Evolutionary conservation across 305 asterid genomes (phyloP).

Genomic region (Fraxinus greggii): DNA sequence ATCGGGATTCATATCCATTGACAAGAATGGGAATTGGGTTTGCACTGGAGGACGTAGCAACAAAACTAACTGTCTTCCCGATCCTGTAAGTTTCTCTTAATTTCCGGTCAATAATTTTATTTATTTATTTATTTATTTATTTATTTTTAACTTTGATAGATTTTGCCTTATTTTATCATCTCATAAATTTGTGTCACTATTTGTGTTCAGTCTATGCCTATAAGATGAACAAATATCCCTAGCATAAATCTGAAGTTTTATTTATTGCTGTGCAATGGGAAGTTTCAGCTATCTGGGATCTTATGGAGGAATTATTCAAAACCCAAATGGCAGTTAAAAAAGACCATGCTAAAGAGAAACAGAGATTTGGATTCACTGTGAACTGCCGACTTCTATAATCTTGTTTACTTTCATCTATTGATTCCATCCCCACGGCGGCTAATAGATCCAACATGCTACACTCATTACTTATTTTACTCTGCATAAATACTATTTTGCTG

Average conservation of each 20-base stretch:
- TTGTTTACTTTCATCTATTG: background rate
- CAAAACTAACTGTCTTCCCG: constrained; percentile 39
- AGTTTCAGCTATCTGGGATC: background rate
- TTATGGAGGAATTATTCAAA: background rate
- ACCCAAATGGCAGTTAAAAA: background rate
- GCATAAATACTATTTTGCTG: background rate
- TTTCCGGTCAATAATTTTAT: background rate
- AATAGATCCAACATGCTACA: background rate
- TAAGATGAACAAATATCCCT: background rate
- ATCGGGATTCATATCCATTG: constrained; percentile 51
- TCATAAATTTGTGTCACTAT: background rate
- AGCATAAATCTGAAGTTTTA: background rate
- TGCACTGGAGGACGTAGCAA: constrained; percentile 39
- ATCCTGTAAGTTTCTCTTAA: constrained; percentile 47
- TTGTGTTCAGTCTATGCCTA: background rate
- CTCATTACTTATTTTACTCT: background rate
- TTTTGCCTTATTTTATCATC: too few species aligned
- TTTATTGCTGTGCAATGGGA: background rate
- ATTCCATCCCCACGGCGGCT: background rate
- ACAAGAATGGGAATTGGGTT: constrained; percentile 58
- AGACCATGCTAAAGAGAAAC: background rate
- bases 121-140: background rate
- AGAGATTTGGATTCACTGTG: background rate
- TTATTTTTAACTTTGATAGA: background rate
- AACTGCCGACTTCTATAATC: background rate